Conservation (phyloP, 768 basidiomycete species). For the Phlebiopsis flavidoalba region DNA sequence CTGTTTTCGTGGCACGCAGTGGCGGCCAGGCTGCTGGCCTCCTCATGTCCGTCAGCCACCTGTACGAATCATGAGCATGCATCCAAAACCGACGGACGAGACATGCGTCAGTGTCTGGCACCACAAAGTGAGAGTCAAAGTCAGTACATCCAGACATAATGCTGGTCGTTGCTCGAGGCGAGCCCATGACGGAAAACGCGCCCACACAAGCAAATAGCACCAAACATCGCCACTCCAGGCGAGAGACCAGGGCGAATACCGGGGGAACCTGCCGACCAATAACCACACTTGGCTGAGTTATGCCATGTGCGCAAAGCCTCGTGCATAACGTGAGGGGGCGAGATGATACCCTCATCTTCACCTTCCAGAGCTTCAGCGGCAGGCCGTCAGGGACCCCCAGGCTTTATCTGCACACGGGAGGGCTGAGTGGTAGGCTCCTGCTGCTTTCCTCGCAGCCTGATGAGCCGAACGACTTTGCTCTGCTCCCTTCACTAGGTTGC, state of each 20-base stretch:
- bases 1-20: neutral
- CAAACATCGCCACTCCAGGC: neutral
- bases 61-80: neutral
- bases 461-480: conserved; percentile 5
- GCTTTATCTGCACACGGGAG: conserved; percentile 6
- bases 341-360: conserved; percentile 3
- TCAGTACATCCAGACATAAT: too few relatives aligned
- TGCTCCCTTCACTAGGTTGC: neutral
- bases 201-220: neutral
- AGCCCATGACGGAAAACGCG: neutral
- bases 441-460: conserved; percentile 1
- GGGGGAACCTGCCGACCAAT: neutral
- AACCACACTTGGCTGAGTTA: neutral
- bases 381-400: conserved; percentile 6
- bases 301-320: conserved; percentile 11
- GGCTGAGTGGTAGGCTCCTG: conserved; percentile 4
- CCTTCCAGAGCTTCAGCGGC: conserved; percentile 1
- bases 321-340: conserved; percentile 11
- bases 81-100: too few relatives aligned
- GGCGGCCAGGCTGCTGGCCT: neutral
- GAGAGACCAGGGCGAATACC: neutral
- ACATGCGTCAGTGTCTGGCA: too few relatives aligned
- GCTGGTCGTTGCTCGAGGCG: neutral
- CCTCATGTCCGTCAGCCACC: neutral
- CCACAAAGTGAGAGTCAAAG: too few relatives aligned